Base-by-base conservation (phyloP, 2,329 filamentous ascomycete genomes). In the Fusarium penzigii region DNA sequence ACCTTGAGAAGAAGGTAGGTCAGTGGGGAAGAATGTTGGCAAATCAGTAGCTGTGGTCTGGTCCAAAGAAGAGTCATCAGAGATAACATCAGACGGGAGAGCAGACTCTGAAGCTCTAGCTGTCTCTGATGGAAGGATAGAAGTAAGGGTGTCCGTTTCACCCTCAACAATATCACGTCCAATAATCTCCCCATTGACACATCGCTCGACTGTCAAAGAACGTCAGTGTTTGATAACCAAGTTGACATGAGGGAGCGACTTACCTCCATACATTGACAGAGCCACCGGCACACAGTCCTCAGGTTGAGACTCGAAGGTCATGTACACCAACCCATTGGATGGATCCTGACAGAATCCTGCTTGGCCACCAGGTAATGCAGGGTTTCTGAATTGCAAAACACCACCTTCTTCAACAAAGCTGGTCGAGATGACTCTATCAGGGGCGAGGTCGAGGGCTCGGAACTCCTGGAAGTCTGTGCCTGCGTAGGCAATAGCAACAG, bases 391-490 rank as follows among this genome's bases (percentile, higher is more conserved):
- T 5, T 17, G 13, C 6, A 51, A 11, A 17, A 25, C 17, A 5
- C 44, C 51, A 6, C 17, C 34, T 1, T 12, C 17, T 29, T 38
- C 39, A 3, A 12, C 2, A 38, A 53, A 51, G 2, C 17, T 39
- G 1, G 14, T 34, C 0, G 48, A 47, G 11, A 53, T 13, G 11
- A 44, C 17, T 34, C 14, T 14, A 0, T 6, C 7, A 12, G 44
- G 44, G 3, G 34, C 14, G 2, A 4, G 5, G 7, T 16, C 44
- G 6, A 44, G 17, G 10, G 25, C 29, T 7, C 17, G 6, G 5
- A 51, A 29, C 13, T 51, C 25, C 16, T 51, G 43, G 41, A n/a
- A 48, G 8, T 16, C 39, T 14, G 47, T 43, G 12, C 41, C 9
- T 2, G 38, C n/a, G 7, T 52, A 52, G 17, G 44, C 42, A 0